A percentile compares a stretch with the other conserved stretches of the same genome.
Evolutionary conservation across 306 rosid species (phyloP).

Genomic region (Cicer chorassanicum): DNA sequence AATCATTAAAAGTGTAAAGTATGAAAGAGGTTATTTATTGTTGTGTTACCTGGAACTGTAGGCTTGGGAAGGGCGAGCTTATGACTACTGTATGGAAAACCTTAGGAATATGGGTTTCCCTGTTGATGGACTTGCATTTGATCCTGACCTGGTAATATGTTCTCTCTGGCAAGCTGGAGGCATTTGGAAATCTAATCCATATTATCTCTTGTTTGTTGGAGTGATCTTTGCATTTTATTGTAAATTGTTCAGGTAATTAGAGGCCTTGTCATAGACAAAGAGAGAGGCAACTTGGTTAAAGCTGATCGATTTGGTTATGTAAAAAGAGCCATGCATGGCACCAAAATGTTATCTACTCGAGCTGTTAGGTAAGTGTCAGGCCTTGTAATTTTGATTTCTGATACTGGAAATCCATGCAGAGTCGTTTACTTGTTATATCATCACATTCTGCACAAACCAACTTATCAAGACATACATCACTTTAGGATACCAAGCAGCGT

Average conservation of each 20-base stretch:
- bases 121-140: constrained; percentile 88
- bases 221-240: constrained; percentile 34
- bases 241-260: constrained; percentile 79
- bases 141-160: constrained; percentile 82
- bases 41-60: constrained; percentile 46
- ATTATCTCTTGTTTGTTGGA: constrained; percentile 34
- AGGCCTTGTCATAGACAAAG: constrained; percentile 98
- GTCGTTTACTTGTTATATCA: constrained; percentile 26
- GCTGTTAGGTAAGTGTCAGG: constrained; percentile 74
- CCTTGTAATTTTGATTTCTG: constrained; percentile 39
- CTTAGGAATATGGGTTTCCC: constrained; percentile 89
- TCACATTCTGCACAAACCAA: constrained; percentile 2
- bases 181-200: constrained; percentile 42
- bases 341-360: constrained; percentile 83
- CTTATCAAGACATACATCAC: not conserved
- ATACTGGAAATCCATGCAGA: constrained; percentile 20
- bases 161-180: constrained; percentile 42
- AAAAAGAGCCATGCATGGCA: constrained; percentile 97
- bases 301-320: constrained; percentile 96
- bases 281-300: constrained; percentile 92
- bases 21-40: constrained; percentile 27
- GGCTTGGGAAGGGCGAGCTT: constrained; percentile 99
- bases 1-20: constrained; percentile 19
- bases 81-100: constrained; percentile 96
- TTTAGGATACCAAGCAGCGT: constrained; percentile 31